These are phyloP conservation scores for Apiospora saccharicola DNA, from an alignment of 2,329 filamentous ascomycete genomes.

Conservation along the genomic window DNA sequence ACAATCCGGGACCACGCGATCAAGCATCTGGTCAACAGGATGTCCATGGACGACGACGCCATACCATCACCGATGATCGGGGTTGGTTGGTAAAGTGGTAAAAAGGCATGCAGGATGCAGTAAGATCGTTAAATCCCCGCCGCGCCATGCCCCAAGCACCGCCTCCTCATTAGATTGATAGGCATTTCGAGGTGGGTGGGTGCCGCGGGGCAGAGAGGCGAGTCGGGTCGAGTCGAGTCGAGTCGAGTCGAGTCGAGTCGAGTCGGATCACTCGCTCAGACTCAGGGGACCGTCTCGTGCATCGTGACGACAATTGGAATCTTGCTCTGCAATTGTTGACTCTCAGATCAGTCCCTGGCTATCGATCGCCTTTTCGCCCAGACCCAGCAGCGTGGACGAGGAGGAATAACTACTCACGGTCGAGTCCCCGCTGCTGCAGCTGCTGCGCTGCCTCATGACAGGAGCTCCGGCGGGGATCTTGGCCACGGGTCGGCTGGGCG, in stretches of 20 bases:
- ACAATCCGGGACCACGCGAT: not conserved
- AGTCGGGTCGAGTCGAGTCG: not conserved
- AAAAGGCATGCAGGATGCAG: not conserved
- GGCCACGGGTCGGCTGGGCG: not conserved
- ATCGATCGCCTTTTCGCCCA: not conserved
- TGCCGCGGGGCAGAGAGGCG: too few relatives aligned
- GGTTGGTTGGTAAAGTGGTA: not conserved
- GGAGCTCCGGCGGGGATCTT: too few relatives aligned
- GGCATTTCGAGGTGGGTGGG: not conserved
- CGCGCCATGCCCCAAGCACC: not conserved
- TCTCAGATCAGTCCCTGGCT: not conserved
- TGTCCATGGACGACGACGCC: not conserved
- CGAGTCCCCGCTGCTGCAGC: not conserved
- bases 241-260: not conserved
- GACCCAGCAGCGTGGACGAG: not conserved
- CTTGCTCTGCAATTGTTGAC: slow-evolving; percentile 3
- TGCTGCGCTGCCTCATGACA: not conserved
- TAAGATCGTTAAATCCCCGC: not conserved
- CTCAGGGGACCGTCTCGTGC: slow-evolving; percentile 15
- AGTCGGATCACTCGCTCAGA: not conserved
- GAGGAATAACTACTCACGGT: not conserved
- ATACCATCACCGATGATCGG: not conserved
- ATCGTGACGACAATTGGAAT: slow-evolving; percentile 3
- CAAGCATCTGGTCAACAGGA: not conserved
- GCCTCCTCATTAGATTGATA: not conserved